phyloP scores from a whole-genome alignment of 1,139 yeast species.

The Candida sp. region DNA sequence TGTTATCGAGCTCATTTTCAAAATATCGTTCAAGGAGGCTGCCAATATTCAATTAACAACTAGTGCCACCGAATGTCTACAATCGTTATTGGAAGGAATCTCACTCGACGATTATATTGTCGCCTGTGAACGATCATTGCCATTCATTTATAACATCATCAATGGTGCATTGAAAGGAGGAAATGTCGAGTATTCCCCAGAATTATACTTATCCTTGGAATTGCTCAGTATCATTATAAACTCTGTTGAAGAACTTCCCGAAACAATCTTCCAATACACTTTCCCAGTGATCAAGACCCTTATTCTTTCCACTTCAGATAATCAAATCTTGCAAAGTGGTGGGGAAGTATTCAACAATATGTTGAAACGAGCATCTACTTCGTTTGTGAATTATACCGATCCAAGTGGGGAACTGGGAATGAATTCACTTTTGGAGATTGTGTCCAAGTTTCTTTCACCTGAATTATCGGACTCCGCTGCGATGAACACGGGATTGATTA shows the following conservation, averaged over 20 bases:
- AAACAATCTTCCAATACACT: constrained; percentile 43
- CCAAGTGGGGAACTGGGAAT: constrained; percentile 47
- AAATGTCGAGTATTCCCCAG: constrained; percentile 47
- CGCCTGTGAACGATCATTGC: constrained; percentile 52
- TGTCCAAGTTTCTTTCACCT: constrained; percentile 71
- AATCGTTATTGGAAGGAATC: constrained; percentile 50
- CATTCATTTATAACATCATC: constrained; percentile 42
- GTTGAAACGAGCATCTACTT: constrained; percentile 47
- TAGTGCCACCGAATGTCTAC: constrained; percentile 60
- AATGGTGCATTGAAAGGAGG: constrained; percentile 12
- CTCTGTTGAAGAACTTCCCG: constrained; percentile 40
- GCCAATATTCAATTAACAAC: constrained; percentile 68
- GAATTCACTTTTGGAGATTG: constrained; percentile 53
- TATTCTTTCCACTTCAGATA: constrained; percentile 60
- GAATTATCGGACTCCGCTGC: constrained; percentile 77
- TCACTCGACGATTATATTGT: constrained; percentile 40
- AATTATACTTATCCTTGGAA: constrained; percentile 65
- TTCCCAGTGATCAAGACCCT: constrained; percentile 53
- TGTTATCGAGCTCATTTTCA: constrained; percentile 54
- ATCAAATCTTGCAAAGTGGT: constrained; percentile 73
- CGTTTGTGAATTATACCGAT: constrained; percentile 38
- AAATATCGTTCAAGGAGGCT: constrained; percentile 70
- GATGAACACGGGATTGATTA: constrained; percentile 65
- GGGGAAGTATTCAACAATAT: constrained; percentile 71
- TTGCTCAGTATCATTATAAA: constrained; percentile 57